Percentiles rank a stretch among this genome's conserved stretches.
These are phyloP conservation scores for Fusarium protoensiforme DNA, from an alignment of 2,329 filamentous ascomycete genomes.

Conservation along the genomic window DNA sequence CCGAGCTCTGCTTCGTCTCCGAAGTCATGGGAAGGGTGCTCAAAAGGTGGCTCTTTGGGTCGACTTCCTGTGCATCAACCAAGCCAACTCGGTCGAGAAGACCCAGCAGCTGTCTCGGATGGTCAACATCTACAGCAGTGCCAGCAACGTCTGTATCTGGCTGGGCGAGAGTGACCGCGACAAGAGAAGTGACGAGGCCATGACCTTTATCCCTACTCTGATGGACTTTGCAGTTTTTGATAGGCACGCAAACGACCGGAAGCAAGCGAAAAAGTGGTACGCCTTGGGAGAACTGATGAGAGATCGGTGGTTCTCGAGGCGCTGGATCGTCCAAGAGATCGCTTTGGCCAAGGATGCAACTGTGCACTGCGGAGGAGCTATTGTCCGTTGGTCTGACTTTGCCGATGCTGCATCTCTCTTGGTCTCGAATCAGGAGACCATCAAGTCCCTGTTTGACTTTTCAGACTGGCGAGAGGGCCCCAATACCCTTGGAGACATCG, in stretches of 20 bases:
- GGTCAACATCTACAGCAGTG: neutral
- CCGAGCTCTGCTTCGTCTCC: neutral
- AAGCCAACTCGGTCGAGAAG: neutral
- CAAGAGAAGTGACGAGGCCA: neutral
- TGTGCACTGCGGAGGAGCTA: neutral
- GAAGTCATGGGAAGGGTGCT: neutral
- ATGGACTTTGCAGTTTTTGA: neutral
- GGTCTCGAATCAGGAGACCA: neutral
- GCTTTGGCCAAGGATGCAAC: neutral
- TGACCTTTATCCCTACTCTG: neutral
- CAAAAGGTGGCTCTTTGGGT: neutral
- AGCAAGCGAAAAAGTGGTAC: neutral
- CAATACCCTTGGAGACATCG: neutral
- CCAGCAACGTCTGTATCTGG: neutral
- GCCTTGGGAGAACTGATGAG: neutral
- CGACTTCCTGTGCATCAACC: neutral
- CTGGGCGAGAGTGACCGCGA: neutral
- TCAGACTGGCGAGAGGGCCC: neutral
- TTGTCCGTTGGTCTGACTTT: neutral
- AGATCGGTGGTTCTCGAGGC: neutral
- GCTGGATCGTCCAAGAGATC: neutral
- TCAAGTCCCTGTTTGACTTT: neutral
- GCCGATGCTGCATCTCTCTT: neutral
- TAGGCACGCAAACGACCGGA: neutral
- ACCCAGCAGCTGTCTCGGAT: neutral